These are phyloP conservation scores for Trichoderma semiorbis DNA, from an alignment of 2,329 filamentous ascomycete species.

Conservation along the genomic window DNA sequence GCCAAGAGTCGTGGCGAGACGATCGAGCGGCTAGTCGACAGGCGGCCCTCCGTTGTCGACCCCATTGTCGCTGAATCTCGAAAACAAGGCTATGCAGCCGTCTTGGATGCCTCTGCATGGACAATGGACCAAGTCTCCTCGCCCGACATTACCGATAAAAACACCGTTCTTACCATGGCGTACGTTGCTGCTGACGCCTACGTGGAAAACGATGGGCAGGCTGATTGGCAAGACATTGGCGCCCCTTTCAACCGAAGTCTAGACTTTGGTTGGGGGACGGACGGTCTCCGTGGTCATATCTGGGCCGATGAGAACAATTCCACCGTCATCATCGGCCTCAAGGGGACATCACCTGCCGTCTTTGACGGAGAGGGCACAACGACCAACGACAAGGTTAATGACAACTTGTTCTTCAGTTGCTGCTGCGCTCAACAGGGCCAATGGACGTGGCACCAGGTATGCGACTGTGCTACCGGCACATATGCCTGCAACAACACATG, in stretches of 20 bases:
- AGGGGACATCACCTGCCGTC: slow-evolving; percentile 84
- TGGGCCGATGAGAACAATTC: slow-evolving; percentile 83
- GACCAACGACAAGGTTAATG: slow-evolving; percentile 95
- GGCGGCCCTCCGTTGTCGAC: slow-evolving; percentile 73
- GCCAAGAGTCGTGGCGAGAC: slow-evolving; percentile 62
- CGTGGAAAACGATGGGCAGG: slow-evolving; percentile 64
- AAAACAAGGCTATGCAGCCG: slow-evolving; percentile 62
- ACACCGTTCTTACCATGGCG: slow-evolving; percentile 78
- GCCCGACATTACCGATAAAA: slow-evolving; percentile 81
- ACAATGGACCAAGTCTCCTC: slow-evolving; percentile 72
- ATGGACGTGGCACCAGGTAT: slow-evolving; percentile 86
- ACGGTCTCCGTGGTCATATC: slow-evolving; percentile 87
- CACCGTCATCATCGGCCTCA: slow-evolving; percentile 87
- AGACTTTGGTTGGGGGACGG: slow-evolving; percentile 88
- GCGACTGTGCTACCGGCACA: slow-evolving; percentile 82
- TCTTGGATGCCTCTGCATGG: slow-evolving; percentile 74
- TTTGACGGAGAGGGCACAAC: slow-evolving; percentile 98
- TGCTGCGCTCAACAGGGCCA: slow-evolving; percentile 94
- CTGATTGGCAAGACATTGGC: slow-evolving; percentile 81
- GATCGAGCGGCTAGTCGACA: slow-evolving; percentile 79
- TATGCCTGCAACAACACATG: slow-evolving; percentile 94
- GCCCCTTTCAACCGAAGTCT: slow-evolving; percentile 77
- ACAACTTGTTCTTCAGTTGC: slow-evolving; percentile 97
- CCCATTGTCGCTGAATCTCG: slow-evolving; percentile 71
- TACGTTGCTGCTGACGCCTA: slow-evolving; percentile 90